phyloP scores from a whole-genome alignment of 306 rosid genomes.

The apple (Malus domestica) region DNA sequence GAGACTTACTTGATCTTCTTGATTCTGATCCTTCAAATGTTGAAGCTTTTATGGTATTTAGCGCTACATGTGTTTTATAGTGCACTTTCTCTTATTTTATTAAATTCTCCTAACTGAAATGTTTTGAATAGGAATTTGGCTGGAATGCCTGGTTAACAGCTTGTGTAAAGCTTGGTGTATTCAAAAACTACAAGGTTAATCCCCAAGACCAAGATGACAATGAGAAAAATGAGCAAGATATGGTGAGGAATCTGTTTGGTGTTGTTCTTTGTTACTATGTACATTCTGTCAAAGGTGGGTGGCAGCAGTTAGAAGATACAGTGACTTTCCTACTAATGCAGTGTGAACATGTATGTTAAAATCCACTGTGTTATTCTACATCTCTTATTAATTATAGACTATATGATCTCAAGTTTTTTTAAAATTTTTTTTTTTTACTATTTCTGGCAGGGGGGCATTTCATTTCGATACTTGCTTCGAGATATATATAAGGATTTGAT shows the following conservation, averaged over 20 bases:
- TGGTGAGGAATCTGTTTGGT: constrained; percentile 63
- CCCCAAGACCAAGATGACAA: constrained; percentile 33
- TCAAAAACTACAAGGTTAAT: constrained; percentile 46
- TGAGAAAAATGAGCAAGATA: constrained; percentile 48
- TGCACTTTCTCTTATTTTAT: constrained; percentile 7
- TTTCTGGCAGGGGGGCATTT: constrained; percentile 49
- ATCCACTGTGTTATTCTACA: constrained; percentile 16
- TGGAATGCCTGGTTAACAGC: constrained; percentile 92
- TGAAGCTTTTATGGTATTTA: constrained; percentile 93
- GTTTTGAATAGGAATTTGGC: constrained; percentile 67
- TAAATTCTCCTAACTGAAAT: constrained; percentile 20
- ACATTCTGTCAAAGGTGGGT: constrained; percentile 85
- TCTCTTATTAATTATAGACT: constrained; percentile 6
- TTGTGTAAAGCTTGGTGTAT: constrained; percentile 60
- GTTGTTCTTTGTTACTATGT: constrained; percentile 75
- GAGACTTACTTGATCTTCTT: constrained; percentile 88
- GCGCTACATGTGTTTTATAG: background rate
- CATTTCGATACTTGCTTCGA: constrained; percentile 55
- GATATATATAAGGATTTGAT: constrained; percentile 76
- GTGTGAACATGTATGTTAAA: constrained; percentile 58
- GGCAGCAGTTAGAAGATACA: constrained; percentile 95
- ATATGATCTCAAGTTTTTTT: constrained; percentile 13
- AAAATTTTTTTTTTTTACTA: background rate
- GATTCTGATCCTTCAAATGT: constrained; percentile 89
- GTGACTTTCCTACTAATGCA: constrained; percentile 60